Base-by-base conservation (phyloP, 1,139 yeast genomes). In the Zygotorulaspora mrakii region DNA sequence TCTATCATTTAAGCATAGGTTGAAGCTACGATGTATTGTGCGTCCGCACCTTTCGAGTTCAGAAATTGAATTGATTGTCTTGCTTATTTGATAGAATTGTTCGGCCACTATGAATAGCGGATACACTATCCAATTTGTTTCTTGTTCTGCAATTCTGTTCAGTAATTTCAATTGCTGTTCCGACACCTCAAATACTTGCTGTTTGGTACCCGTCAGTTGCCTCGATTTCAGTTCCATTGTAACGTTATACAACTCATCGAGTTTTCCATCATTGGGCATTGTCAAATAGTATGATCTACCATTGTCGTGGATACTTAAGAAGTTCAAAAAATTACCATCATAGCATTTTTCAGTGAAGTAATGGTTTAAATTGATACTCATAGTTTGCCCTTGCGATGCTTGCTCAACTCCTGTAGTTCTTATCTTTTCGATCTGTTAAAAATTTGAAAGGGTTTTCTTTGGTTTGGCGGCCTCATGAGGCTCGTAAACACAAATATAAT, bases 1-100 rank as follows among this genome's bases (percentile, higher is more conserved):
- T 46, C 91, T 74, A 62, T 89, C 96, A 48, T 84, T 86, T 29
- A 88, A 67, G 48, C 95, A 83, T 3, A 84, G 62, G 46, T 83
- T 85, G 63, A 88, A 83, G 5, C 91, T 77, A 45, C 78, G 72
- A 62, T 87, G 88, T 45, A 87, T 66, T 4, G 71, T 60, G 59
- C 68, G 75, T 4, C 87, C 89, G 41, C 85, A 70, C 40, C 68
- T 66, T 45, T 79, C 84, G 39, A 74, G 58, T 45, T 20, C 21
- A 14, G 17, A 27, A 12, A 11, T 24, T 14, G 31, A 30, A 3
- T 21, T 22, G 8, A 22, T 30, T 11, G 22, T 26, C 12, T 31
- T 35, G 22, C 47, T 42, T 20, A 45, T 45, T 16, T 49, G 57
- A 24, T 78, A 70, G 46, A 84, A 66, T 54, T 81, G 86, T 27